A percentile compares a stretch with the other conserved stretches of the same genome.
Conservation (phyloP, 2,329 filamentous ascomycete species). For the Mycosphaerella arachidis region DNA sequence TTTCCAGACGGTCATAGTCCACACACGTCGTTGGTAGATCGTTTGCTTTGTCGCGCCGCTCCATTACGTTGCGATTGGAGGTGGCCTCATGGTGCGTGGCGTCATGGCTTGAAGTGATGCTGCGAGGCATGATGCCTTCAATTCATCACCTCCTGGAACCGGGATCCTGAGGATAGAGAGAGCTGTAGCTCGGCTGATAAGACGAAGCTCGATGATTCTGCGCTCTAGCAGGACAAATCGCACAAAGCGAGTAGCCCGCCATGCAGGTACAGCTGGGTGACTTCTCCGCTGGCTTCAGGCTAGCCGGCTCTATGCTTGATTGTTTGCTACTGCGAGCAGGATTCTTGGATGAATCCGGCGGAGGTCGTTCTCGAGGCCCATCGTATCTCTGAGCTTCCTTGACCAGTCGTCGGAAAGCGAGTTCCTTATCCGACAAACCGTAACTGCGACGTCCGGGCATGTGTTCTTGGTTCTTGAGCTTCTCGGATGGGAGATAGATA, state of each 20-base stretch:
- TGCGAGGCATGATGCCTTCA: not conserved
- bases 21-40: too few relatives aligned
- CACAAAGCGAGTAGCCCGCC: not conserved
- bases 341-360: not conserved
- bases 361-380: not conserved
- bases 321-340: not conserved
- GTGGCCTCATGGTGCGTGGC: too few relatives aligned
- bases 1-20: too few relatives aligned
- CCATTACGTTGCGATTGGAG: too few relatives aligned
- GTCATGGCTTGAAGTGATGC: too few relatives aligned
- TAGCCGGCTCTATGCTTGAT: not conserved
- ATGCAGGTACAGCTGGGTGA: not conserved
- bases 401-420: constrained; percentile 3
- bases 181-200: not conserved
- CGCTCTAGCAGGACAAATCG: not conserved
- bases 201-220: not conserved
- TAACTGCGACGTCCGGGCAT: not conserved
- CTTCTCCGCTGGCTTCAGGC: not conserved
- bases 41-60: too few relatives aligned
- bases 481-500: constrained; percentile 1
- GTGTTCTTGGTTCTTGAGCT: not conserved
- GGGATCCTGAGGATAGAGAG: not conserved
- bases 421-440: constrained; percentile 1
- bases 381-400: not conserved
- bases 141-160: not conserved